phyloP scores from a whole-genome alignment of 768 basidiomycete genomes.

The Trametopsis cervina region DNA sequence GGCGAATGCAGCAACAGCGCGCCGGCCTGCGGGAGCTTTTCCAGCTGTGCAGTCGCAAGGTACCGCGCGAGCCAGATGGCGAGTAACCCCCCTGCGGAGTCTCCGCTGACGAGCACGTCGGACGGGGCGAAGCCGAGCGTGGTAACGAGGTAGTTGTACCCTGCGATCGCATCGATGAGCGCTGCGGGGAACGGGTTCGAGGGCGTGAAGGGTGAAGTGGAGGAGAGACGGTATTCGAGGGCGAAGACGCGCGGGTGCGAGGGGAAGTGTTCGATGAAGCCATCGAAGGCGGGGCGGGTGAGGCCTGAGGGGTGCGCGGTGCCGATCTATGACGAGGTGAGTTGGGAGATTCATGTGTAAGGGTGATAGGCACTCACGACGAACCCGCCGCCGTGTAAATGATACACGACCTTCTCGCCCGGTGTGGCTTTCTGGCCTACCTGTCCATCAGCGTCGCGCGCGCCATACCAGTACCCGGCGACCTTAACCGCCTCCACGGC shows the following conservation, averaged over 20 bases:
- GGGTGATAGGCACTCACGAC: not conserved
- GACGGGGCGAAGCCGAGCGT: slow-evolving; percentile 62
- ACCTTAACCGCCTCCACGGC: slow-evolving; percentile 16
- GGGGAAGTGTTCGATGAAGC: slow-evolving; percentile 1
- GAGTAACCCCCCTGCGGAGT: slow-evolving; percentile 50
- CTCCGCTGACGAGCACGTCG: slow-evolving; percentile 44
- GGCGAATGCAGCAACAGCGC: slow-evolving; percentile 52
- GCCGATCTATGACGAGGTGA: slow-evolving; percentile 4
- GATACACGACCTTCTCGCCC: slow-evolving; percentile 13
- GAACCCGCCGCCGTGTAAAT: slow-evolving; percentile 17
- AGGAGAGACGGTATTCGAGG: slow-evolving; percentile 61
- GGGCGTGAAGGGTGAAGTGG: slow-evolving; percentile 43
- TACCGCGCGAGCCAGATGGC: slow-evolving; percentile 36
- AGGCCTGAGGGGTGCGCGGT: slow-evolving; percentile 2
- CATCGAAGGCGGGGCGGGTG: not conserved
- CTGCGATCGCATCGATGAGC: slow-evolving; percentile 60
- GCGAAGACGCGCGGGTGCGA: slow-evolving; percentile 38
- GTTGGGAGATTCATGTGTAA: slow-evolving; percentile 16
- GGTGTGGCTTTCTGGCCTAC: not conserved
- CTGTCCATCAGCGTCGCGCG: not conserved
- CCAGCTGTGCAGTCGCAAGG: slow-evolving; percentile 34
- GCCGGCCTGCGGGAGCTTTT: slow-evolving; percentile 17
- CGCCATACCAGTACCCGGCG: slow-evolving; percentile 18
- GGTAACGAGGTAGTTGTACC: slow-evolving; percentile 49
- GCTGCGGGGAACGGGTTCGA: slow-evolving; percentile 71